Conservation (phyloP, 2,329 filamentous ascomycete species). For the Metarhizium album region DNA sequence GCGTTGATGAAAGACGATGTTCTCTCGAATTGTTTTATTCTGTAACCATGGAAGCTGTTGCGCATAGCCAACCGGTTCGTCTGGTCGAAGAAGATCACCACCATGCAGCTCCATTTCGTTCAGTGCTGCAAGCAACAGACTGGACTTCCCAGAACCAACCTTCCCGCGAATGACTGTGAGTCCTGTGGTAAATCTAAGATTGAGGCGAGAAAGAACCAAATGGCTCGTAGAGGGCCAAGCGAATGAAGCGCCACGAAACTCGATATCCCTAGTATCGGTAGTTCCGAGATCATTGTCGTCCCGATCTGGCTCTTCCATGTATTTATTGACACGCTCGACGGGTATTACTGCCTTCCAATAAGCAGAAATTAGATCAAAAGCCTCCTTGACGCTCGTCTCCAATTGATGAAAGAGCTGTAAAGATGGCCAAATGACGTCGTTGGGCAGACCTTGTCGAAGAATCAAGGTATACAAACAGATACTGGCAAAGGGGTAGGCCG, state of each 20-base stretch:
- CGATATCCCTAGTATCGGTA: conserved; percentile 26
- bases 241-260: conserved; percentile 58
- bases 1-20: conserved; percentile 50
- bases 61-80: conserved; percentile 42
- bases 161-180: conserved; percentile 47
- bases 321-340: conserved; percentile 69
- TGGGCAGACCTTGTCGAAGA: conserved; percentile 54
- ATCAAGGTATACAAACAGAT: conserved; percentile 74
- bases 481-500: conserved; percentile 67
- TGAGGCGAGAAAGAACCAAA: conserved; percentile 37
- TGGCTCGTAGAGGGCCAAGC: conserved; percentile 62
- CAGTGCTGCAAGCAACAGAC: conserved; percentile 46
- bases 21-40: conserved; percentile 54
- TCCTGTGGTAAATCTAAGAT: conserved; percentile 35
- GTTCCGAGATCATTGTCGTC: conserved; percentile 34
- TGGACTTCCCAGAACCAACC: conserved; percentile 52
- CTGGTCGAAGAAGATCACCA: conserved; percentile 34
- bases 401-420: conserved; percentile 71
- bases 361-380: conserved; percentile 65
- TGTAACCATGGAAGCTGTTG: conserved; percentile 55
- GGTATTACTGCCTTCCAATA: conserved; percentile 77
- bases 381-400: conserved; percentile 59
- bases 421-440: conserved; percentile 81
- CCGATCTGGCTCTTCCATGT: conserved; percentile 79
- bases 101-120: conserved; percentile 57